Percentiles rank a stretch among this genome's conserved stretches.
These are phyloP conservation scores for Lycium ferocissimum DNA, from an alignment of 257 asterid genomes.

Conservation along the genomic window DNA sequence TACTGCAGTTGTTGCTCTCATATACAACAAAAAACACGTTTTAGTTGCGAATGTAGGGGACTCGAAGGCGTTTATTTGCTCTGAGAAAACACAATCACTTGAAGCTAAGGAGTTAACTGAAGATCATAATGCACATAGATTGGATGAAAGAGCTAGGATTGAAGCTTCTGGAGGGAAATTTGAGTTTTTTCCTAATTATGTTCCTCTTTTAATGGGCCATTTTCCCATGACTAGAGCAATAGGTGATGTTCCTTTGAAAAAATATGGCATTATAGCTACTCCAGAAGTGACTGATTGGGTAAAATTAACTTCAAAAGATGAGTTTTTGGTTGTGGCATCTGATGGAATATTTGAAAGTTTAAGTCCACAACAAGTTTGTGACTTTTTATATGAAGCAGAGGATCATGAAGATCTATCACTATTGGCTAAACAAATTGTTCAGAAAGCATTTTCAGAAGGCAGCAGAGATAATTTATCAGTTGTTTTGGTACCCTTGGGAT, in stretches of 20 bases:
- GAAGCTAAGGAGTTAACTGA: background rate
- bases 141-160: background rate
- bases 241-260: conserved; percentile 13
- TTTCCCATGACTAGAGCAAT: background rate
- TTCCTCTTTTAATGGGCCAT: background rate
- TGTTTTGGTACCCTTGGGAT: background rate
- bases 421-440: background rate
- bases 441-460: background rate
- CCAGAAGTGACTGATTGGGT: conserved; percentile 1
- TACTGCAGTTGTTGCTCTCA: background rate
- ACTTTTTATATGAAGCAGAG: background rate
- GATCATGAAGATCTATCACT: background rate
- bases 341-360: conserved; percentile 11
- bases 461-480: background rate
- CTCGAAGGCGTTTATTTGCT: conserved; percentile 11
- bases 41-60: background rate
- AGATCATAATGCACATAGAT: background rate
- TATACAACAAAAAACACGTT: background rate
- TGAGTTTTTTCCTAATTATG: background rate
- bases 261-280: background rate
- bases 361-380: background rate
- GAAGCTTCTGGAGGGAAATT: conserved; percentile 13
- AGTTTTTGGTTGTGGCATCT: background rate
- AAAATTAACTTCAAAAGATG: background rate
- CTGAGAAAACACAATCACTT: background rate